Evolutionary conservation across 2,329 filamentous ascomycete species (phyloP), one percentile per base, ranked within the genome.

Genomic region (Chaetomiaceae sp.): DNA sequence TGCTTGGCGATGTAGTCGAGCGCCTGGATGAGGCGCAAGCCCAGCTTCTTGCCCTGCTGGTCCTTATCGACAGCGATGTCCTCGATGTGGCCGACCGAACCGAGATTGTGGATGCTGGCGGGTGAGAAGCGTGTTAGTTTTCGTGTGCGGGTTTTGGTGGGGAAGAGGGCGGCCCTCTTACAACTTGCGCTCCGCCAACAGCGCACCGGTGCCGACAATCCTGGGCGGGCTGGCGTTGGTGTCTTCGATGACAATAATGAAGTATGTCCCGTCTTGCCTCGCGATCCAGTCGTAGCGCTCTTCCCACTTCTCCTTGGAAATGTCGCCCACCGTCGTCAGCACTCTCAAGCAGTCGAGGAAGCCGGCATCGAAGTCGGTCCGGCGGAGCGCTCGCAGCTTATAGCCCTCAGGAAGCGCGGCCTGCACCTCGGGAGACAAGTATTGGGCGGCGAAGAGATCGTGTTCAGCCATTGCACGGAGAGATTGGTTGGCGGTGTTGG

Each of bases 1-100:
- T 90, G 82, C 68, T 89, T 84, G 51, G 91, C 90, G 55, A 97
- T 85, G 67, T 80, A 87, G 72, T 97, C 91, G 66, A 99, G 79
- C 7, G 92, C 90, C 74, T 97, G 89, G 65, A 97, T 97, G 61
- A 97, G 86, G 61, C 90, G 82, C 66, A 96, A 75, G 4, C 94
- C 94, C 38, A 97, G 78, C 75, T 96, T 96, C 82, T 97, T 96
- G 62, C 94, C 94, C 73, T 97, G 94, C 74, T 97, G 90, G 64
- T 95, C 89, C 73, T 91, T 90, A 60, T 89, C 85, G 33, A 99
- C 91, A 16, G 92, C 91, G 68, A 99, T 96, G 69, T 99, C 94
- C 71, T 97, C 94, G 71, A 97, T 96, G 72, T 97, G 94, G 11
- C 92, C 94, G 23, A 96, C 92, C 20, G 86, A 75, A 46, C 89